These are phyloP conservation scores for Aureobasidium sp. DNA, from an alignment of 2,329 filamentous ascomycete species.

Conservation along the genomic window DNA sequence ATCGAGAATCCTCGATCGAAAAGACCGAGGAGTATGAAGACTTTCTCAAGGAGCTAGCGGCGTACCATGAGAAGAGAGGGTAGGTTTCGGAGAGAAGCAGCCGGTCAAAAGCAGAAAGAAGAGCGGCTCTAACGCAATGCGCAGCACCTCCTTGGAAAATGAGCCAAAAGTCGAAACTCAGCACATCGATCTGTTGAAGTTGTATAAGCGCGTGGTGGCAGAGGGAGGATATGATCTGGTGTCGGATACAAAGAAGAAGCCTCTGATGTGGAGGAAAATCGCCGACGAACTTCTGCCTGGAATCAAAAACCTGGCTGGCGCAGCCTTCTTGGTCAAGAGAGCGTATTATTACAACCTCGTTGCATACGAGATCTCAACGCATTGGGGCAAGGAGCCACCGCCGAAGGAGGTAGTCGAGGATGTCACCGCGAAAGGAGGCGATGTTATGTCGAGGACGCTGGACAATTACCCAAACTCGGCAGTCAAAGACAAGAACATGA, in stretches of 20 bases:
- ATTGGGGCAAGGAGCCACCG: constrained; percentile 74
- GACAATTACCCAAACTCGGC: constrained; percentile 61
- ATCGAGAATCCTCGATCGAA: constrained; percentile 42
- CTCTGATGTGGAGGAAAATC: constrained; percentile 77
- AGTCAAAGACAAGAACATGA: constrained; percentile 39
- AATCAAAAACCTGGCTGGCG: constrained; percentile 68
- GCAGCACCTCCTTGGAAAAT: constrained; percentile 63
- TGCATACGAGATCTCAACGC: constrained; percentile 74
- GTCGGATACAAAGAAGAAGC: constrained; percentile 59
- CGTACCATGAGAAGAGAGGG: constrained; percentile 73
- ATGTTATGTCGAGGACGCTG: constrained; percentile 68
- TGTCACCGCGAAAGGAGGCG: constrained; percentile 69
- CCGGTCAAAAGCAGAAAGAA: neutral
- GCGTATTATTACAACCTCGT: constrained; percentile 86
- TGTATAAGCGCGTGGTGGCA: constrained; percentile 69
- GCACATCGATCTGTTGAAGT: constrained; percentile 67
- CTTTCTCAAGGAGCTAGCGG: constrained; percentile 66
- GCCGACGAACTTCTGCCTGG: constrained; percentile 69
- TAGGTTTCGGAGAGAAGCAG: constrained; percentile 28
- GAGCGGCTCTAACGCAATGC: constrained; percentile 16
- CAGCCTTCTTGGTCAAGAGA: constrained; percentile 79
- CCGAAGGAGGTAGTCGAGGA: constrained; percentile 84
- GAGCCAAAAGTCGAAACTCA: constrained; percentile 74
- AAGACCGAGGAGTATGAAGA: constrained; percentile 61
- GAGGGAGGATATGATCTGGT: constrained; percentile 82